phyloP scores from a whole-genome alignment of 805 yeast species.

The Metschnikowia shivogae region DNA sequence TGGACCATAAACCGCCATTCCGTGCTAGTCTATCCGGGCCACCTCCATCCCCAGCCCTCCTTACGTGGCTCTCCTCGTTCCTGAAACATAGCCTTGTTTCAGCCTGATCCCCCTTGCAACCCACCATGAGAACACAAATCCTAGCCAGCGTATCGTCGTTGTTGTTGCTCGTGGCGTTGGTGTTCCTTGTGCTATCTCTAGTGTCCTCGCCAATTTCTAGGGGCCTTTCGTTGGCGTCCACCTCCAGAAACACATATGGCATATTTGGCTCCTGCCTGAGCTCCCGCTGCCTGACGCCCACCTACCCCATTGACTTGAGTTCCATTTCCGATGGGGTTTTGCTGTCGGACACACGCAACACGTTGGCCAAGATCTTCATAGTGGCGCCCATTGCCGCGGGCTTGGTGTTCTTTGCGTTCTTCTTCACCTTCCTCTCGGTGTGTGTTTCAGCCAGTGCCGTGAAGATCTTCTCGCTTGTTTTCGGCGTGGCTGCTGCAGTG shows the following conservation, averaged over 20 bases:
- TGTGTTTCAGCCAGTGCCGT: slow-evolving; percentile 21
- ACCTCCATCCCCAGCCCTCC: neutral
- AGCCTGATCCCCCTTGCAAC: neutral
- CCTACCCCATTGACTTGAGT: slow-evolving; percentile 39
- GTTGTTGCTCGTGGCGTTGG: slow-evolving; percentile 52
- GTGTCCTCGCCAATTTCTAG: slow-evolving; percentile 58
- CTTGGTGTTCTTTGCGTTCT: slow-evolving; percentile 41
- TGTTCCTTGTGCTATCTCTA: slow-evolving; percentile 56
- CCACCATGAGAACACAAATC: slow-evolving; percentile 12
- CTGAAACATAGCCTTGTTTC: too few species aligned
- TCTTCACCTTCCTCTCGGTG: slow-evolving; percentile 24
- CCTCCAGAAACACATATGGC: slow-evolving; percentile 50
- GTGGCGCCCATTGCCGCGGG: slow-evolving; percentile 67
- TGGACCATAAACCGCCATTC: too few species aligned
- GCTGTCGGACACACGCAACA: slow-evolving; percentile 41
- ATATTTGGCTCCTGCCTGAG: slow-evolving; percentile 60
- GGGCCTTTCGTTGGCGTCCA: slow-evolving; percentile 46
- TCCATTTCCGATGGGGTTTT: slow-evolving; percentile 47
- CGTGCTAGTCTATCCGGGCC: too few species aligned
- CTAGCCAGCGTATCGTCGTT: slow-evolving; percentile 39
- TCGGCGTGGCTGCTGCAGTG: slow-evolving; percentile 48
- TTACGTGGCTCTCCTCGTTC: neutral
- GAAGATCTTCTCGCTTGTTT: slow-evolving; percentile 38
- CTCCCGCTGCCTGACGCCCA: slow-evolving; percentile 39
- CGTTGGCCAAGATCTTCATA: slow-evolving; percentile 52